phyloP scores from a whole-genome alignment of 2,329 filamentous ascomycete genomes.

The Colletotrichum spinosum region DNA sequence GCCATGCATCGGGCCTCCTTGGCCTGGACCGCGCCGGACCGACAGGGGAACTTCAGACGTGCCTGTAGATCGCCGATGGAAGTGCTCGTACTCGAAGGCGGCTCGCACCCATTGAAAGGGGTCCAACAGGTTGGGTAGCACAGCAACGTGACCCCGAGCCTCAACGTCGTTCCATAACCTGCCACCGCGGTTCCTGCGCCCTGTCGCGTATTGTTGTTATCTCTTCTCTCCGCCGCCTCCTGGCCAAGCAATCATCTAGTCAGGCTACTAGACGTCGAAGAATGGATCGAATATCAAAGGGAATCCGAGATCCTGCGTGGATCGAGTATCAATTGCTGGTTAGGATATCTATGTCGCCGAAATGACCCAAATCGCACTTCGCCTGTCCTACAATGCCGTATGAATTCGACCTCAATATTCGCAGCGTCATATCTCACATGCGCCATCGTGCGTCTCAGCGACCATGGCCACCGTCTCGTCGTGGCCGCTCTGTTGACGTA shows the following conservation, averaged over 20 bases:
- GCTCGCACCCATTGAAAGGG: too few relatives aligned
- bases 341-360: conserved; percentile 37
- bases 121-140: not conserved
- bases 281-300: not conserved
- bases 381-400: conserved; percentile 25
- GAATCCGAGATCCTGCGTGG: conserved; percentile 22
- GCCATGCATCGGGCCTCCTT: conserved; percentile 25
- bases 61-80: conserved; percentile 34
- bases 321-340: conserved; percentile 34
- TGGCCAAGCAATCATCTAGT: not conserved
- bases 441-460: conserved; percentile 18
- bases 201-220: not conserved
- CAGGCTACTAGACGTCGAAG: not conserved
- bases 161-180: not conserved
- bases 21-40: conserved; percentile 33
- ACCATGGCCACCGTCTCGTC: conserved; percentile 5
- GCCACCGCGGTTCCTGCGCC: not conserved
- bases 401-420: conserved; percentile 28
- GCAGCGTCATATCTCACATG: conserved; percentile 22
- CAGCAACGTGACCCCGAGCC: conserved; percentile 4
- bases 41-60: conserved; percentile 20
- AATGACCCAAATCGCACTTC: conserved; percentile 35
- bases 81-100: not conserved
- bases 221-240: not conserved
- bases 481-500: conserved; percentile 16